Percentiles rank a stretch among this genome's conserved stretches.
These are phyloP conservation scores for Monosiga brevicollis DNA, from an alignment of 78 protist species.

Conservation along the genomic window DNA sequence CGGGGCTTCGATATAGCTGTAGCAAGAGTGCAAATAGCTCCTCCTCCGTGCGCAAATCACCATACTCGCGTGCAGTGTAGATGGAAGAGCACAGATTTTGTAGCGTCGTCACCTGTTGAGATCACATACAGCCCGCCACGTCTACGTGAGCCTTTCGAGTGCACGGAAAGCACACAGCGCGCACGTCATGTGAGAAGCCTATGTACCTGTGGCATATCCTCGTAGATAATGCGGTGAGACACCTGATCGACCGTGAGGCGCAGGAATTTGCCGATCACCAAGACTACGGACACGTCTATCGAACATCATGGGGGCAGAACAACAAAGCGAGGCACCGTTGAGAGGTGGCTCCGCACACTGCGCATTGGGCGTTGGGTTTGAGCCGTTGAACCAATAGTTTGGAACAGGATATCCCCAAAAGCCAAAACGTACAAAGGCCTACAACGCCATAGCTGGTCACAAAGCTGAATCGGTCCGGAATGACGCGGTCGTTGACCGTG, in stretches of 20 bases:
- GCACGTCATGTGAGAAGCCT: too few species aligned
- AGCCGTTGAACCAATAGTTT: too few species aligned
- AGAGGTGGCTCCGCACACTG: too few species aligned
- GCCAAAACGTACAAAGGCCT: too few species aligned
- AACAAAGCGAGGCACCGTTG: too few species aligned
- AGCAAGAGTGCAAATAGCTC: conserved; percentile 1
- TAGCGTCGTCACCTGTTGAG: too few species aligned
- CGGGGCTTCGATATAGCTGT: conserved; percentile 16
- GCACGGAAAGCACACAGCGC: too few species aligned
- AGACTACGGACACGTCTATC: conserved; percentile 50
- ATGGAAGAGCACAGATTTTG: conserved; percentile 5
- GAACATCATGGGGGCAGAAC: too few species aligned
- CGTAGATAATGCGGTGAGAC: conserved; percentile 23
- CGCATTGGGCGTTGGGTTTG: too few species aligned
- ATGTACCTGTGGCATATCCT: conserved; percentile 48
- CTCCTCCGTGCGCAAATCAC: conserved; percentile 15
- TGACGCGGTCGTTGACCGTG: background rate
- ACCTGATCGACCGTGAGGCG: conserved; percentile 39
- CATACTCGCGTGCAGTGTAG: background rate
- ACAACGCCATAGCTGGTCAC: conserved; percentile 34
- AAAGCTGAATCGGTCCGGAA: background rate
- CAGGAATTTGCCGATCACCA: conserved; percentile 55
- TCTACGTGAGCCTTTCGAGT: too few species aligned
- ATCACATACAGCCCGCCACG: too few species aligned
- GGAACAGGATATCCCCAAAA: too few species aligned